Percentiles rank a stretch among this genome's conserved stretches.
These are phyloP conservation scores for Gaeumannomyces sp. DNA, from an alignment of 2,329 filamentous ascomycete genomes.

Conservation along the genomic window DNA sequence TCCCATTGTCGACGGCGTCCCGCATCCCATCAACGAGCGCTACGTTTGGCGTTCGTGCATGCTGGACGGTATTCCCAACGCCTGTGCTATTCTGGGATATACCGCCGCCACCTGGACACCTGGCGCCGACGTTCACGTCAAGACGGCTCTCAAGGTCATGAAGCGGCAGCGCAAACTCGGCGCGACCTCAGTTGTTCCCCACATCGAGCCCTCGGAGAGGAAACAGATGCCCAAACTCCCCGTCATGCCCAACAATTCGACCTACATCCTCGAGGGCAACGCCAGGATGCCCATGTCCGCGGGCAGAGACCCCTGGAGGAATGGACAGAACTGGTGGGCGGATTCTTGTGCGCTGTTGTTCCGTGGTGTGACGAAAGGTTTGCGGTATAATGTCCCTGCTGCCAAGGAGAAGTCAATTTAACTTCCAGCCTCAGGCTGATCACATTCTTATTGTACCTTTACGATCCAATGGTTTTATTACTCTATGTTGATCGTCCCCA, in stretches of 20 bases:
- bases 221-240: conserved; percentile 16
- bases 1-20: conserved; percentile 43
- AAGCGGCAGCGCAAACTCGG: conserved; percentile 13
- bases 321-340: conserved; percentile 18
- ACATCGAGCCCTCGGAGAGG: conserved; percentile 15
- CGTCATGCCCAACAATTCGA: conserved; percentile 18
- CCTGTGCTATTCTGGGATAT: conserved; percentile 54
- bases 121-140: conserved; percentile 40
- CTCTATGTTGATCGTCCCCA: not conserved
- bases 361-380: not conserved
- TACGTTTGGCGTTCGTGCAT: conserved; percentile 55
- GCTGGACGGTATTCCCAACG: conserved; percentile 57
- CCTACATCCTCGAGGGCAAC: conserved; percentile 20
- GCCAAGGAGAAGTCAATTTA: not conserved
- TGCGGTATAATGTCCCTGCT: not conserved
- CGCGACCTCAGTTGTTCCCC: conserved; percentile 19
- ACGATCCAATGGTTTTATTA: not conserved
- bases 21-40: conserved; percentile 35
- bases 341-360: conserved; percentile 17
- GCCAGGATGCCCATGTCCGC: conserved; percentile 21
- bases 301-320: conserved; percentile 22
- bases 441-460: not conserved
- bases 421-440: not conserved
- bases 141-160: conserved; percentile 16
- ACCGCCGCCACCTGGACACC: conserved; percentile 56